These are phyloP conservation scores for Metschnikowia lunata DNA, from an alignment of 805 yeast species.

Conservation along the genomic window DNA sequence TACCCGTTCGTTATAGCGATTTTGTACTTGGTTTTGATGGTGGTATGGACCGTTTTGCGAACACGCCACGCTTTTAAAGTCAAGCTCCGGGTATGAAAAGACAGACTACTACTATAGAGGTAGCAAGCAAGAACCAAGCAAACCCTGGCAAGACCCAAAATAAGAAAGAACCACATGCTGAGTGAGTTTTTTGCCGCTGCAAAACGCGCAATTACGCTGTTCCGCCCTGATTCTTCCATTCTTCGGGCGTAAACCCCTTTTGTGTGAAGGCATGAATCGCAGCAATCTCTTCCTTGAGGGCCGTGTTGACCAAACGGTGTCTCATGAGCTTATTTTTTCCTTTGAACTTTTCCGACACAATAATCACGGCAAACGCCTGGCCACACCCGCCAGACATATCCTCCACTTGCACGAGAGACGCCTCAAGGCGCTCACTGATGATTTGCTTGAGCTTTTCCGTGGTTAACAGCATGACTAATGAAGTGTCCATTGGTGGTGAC, in stretches of 20 bases:
- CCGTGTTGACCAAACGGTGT: conserved; percentile 78
- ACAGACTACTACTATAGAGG: not conserved
- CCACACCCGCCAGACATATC: conserved; percentile 93
- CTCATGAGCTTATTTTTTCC: conserved; percentile 84
- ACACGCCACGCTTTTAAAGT: conserved; percentile 1
- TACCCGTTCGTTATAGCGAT: conserved; percentile 29
- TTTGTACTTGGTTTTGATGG: conserved; percentile 22
- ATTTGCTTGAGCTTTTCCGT: conserved; percentile 41
- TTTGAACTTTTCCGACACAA: conserved; percentile 65
- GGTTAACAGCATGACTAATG: conserved; percentile 28
- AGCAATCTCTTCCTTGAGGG: conserved; percentile 79
- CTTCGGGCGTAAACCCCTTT: conserved; percentile 81
- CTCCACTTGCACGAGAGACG: conserved; percentile 63
- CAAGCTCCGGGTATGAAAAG: not conserved
- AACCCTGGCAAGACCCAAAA: too few species aligned
- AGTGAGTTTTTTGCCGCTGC: too few species aligned
- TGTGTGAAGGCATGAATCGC: conserved; percentile 94
- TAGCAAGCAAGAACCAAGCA: too few species aligned
- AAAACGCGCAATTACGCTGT: not conserved
- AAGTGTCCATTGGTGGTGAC: not conserved
- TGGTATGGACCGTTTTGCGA: conserved; percentile 22
- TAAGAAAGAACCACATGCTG: too few species aligned
- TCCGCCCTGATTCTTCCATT: conserved; percentile 57
- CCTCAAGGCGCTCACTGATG: conserved; percentile 54
- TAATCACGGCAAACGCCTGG: conserved; percentile 91